A percentile compares a stretch with the other conserved stretches of the same genome.
Conservation (phyloP, 2,329 filamentous ascomycete species). For the Amesomyces nigricolor region DNA sequence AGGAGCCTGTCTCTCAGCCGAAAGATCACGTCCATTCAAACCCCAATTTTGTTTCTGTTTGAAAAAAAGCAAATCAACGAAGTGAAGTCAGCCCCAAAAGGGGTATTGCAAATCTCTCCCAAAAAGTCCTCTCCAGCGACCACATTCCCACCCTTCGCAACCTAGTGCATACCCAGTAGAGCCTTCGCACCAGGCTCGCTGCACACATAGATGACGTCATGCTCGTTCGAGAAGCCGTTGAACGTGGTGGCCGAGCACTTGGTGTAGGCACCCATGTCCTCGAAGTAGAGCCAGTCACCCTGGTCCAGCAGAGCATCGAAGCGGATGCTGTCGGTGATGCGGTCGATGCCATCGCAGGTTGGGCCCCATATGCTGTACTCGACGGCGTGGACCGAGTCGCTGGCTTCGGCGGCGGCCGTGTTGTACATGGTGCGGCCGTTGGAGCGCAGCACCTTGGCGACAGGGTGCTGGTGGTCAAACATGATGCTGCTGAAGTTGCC, state of each 20-base stretch:
- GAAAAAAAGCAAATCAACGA: too few species aligned
- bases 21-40: too few species aligned
- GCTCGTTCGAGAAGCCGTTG: slow-evolving; percentile 91
- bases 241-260: slow-evolving; percentile 97
- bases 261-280: slow-evolving; percentile 98
- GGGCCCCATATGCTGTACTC: slow-evolving; percentile 98
- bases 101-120: background rate
- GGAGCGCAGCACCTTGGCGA: slow-evolving; percentile 71
- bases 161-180: slow-evolving; percentile 46
- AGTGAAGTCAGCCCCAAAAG: background rate
- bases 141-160: background rate
- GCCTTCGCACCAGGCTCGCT: slow-evolving; percentile 84
- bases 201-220: slow-evolving; percentile 90
- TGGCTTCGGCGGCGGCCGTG: slow-evolving; percentile 36
- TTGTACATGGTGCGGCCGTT: slow-evolving; percentile 55
- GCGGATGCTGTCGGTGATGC: slow-evolving; percentile 75
- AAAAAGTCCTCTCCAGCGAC: background rate
- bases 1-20: too few species aligned
- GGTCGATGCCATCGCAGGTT: slow-evolving; percentile 96
- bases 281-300: slow-evolving; percentile 97
- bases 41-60: too few species aligned
- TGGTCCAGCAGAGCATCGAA: slow-evolving; percentile 77
- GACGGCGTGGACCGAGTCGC: slow-evolving; percentile 42
- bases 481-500: slow-evolving; percentile 99
- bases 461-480: slow-evolving; percentile 93